phyloP scores from a whole-genome alignment of 352 stramenopile genomes.

The Phytophthora aleatoria region DNA sequence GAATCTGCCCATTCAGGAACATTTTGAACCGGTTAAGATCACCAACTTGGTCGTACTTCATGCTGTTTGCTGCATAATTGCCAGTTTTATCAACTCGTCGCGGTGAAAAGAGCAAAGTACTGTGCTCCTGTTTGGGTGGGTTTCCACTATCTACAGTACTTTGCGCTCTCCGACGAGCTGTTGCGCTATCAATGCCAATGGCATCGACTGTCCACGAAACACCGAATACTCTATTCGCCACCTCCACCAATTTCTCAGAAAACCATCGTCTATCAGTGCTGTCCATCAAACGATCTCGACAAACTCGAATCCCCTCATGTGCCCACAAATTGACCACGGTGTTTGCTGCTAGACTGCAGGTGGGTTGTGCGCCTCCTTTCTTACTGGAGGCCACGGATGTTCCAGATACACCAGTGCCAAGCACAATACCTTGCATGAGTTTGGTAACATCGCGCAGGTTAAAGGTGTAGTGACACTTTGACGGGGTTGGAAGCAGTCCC shows the following conservation, averaged over 20 bases:
- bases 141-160: not conserved
- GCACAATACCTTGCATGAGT: slow-evolving; percentile 84
- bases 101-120: slow-evolving; percentile 33
- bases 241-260: slow-evolving; percentile 72
- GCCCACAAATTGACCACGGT: slow-evolving; percentile 83
- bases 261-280: slow-evolving; percentile 87
- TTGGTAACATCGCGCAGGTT: slow-evolving; percentile 84
- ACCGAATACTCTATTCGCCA: slow-evolving; percentile 68
- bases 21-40: slow-evolving; percentile 69
- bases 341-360: slow-evolving; percentile 35
- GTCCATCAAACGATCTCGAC: slow-evolving; percentile 91
- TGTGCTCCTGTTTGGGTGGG: slow-evolving; percentile 11
- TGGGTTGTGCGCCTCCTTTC: slow-evolving; percentile 6
- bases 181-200: slow-evolving; percentile 25
- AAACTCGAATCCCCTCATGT: slow-evolving; percentile 92
- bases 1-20: slow-evolving; percentile 54
- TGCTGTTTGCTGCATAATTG: not conserved
- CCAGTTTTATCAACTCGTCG: slow-evolving; percentile 1
- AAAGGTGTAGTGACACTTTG: slow-evolving; percentile 87
- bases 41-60: slow-evolving; percentile 67
- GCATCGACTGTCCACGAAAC: slow-evolving; percentile 62
- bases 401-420: slow-evolving; percentile 42
- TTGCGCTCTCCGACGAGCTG: slow-evolving; percentile 5
- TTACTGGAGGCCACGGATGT: not conserved
- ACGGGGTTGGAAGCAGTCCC: slow-evolving; percentile 69